A percentile compares a stretch with the other conserved stretches of the same genome.
These are phyloP conservation scores for Kuraishia piskuri DNA, from an alignment of 805 yeast genomes.

Conservation along the genomic window DNA sequence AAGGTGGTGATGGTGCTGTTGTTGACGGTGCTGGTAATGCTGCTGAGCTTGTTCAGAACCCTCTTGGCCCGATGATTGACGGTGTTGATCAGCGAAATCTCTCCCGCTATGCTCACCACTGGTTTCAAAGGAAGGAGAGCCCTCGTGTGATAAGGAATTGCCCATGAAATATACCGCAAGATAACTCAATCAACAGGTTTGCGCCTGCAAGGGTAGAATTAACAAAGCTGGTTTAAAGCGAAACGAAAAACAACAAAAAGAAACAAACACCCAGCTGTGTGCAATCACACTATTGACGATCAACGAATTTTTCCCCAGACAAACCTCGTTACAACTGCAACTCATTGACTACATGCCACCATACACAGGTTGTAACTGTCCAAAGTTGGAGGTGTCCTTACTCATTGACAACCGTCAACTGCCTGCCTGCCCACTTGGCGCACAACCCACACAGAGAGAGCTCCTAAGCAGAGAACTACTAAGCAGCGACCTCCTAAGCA, in stretches of 20 bases:
- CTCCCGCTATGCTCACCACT: neutral
- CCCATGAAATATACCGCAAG: neutral
- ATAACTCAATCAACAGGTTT: neutral
- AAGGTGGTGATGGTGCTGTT: neutral
- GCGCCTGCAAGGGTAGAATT: neutral
- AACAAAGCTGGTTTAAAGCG: neutral
- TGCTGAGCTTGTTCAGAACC: conserved; percentile 6
- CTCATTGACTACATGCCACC: no score
- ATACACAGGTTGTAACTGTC: no score
- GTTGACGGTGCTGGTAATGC: conserved; percentile 2
- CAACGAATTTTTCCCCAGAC: neutral
- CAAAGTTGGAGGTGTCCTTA: neutral
- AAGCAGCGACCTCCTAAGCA: no score
- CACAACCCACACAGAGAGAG: neutral
- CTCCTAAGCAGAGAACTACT: no score
- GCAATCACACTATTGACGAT: no score
- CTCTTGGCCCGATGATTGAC: neutral
- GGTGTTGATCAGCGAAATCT: neutral
- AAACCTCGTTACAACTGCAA: no score
- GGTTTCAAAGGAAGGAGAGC: neutral
- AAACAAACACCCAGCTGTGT: no score
- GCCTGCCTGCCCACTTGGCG: neutral
- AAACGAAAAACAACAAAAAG: neutral
- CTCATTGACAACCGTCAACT: neutral
- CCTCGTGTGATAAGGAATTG: neutral